Evolutionary conservation across 2,329 filamentous ascomycete species (phyloP).

Genomic region (Arachnopeziza araneosa): DNA sequence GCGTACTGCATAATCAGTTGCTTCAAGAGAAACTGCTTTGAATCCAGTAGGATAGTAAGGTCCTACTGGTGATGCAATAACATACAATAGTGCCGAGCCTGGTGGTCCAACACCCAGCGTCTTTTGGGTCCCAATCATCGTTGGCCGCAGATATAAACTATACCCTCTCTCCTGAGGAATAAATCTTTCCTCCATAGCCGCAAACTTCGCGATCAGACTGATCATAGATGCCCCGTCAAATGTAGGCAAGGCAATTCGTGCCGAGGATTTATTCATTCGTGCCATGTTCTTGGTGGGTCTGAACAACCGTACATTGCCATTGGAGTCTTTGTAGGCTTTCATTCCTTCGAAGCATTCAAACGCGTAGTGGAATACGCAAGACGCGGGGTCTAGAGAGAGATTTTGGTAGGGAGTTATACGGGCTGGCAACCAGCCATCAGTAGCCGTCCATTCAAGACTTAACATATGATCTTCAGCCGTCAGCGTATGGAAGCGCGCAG

Average conservation of each 20-base stretch:
- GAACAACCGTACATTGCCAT: conserved; percentile 79
- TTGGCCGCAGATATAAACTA: conserved; percentile 91
- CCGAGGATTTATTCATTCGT: conserved; percentile 83
- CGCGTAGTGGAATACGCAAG: conserved; percentile 97
- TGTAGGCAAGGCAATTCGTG: conserved; percentile 87
- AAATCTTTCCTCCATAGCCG: conserved; percentile 78
- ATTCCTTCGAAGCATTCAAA: conserved; percentile 98
- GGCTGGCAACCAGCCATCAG: conserved; percentile 67
- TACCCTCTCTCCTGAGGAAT: conserved; percentile 85
- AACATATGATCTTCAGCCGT: conserved; percentile 81
- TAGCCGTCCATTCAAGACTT: conserved; percentile 83
- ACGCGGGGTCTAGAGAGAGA: conserved; percentile 90
- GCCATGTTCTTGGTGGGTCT: conserved; percentile 95
- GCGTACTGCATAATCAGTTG: conserved; percentile 92
- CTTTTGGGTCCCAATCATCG: conserved; percentile 93
- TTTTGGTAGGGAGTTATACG: conserved; percentile 93
- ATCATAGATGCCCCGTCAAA: conserved; percentile 72
- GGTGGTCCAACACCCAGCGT: conserved; percentile 92
- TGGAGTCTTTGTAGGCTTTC: conserved; percentile 94
- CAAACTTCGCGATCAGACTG: conserved; percentile 75
- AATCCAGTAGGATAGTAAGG: conserved; percentile 98
- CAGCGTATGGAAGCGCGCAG: background rate
- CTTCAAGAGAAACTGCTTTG: conserved; percentile 93
- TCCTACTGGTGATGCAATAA: conserved; percentile 93
- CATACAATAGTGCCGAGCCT: conserved; percentile 83